Conservation (phyloP, 2,329 filamentous ascomycete genomes). For the Purpureocillium lavendulum region DNA sequence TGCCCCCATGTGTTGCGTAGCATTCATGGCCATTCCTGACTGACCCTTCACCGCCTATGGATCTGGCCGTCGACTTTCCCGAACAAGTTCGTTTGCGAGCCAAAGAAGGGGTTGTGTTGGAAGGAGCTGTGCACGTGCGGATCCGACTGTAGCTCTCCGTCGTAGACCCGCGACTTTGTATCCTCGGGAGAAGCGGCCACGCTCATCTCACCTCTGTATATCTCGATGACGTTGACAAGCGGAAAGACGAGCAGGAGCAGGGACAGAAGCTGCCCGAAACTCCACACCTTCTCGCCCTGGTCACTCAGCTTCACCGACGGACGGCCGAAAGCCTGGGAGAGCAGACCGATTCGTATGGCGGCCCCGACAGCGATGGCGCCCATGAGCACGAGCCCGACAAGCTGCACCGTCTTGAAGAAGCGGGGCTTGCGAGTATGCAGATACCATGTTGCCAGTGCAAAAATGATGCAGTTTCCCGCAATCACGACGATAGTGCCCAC, state of each 20-base stretch:
- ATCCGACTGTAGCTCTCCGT: conserved; percentile 30
- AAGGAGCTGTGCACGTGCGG: conserved; percentile 19
- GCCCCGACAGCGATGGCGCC: conserved; percentile 49
- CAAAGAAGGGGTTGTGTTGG: conserved; percentile 37
- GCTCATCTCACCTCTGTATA: conserved; percentile 40
- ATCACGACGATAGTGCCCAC: conserved; percentile 55
- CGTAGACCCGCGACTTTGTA: conserved; percentile 24
- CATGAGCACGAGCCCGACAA: conserved; percentile 46
- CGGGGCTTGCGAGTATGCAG: conserved; percentile 46
- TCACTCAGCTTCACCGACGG: conserved; percentile 43
- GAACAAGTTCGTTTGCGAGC: conserved; percentile 27
- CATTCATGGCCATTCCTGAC: too few species aligned
- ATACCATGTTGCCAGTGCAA: conserved; percentile 54
- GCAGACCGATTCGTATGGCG: conserved; percentile 44
- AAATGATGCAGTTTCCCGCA: conserved; percentile 48
- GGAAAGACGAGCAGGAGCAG: conserved; percentile 52
- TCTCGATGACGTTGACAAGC: conserved; percentile 50
- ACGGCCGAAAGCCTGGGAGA: conserved; percentile 52
- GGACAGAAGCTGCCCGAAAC: conserved; percentile 54
- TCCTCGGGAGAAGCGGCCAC: conserved; percentile 34
- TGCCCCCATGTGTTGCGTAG: too few species aligned
- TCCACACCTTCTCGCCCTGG: conserved; percentile 47
- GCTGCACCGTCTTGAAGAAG: conserved; percentile 47
- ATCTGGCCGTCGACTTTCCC: conserved; percentile 15
- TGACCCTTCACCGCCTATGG: not conserved